Evolutionary conservation across 495 filamentous ascomycete genomes (phyloP).

Genomic region (Penicillium arizonense): DNA sequence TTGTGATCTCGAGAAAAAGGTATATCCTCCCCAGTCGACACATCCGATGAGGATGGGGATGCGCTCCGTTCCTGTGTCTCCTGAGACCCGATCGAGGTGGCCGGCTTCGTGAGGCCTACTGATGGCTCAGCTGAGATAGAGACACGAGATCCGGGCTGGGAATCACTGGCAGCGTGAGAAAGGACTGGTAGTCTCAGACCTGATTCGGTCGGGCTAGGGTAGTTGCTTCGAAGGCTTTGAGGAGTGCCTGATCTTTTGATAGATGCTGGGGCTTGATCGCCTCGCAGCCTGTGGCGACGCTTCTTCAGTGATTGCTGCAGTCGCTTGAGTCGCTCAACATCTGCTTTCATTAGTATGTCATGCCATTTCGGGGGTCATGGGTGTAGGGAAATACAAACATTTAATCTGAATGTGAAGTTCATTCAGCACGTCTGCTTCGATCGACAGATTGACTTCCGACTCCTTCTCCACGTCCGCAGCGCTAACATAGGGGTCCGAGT

Average conservation of each 20-base stretch:
- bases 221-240: background rate
- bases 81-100: background rate
- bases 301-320: constrained; percentile 4
- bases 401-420: background rate
- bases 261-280: background rate
- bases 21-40: no score
- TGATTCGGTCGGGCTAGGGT: background rate
- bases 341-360: background rate
- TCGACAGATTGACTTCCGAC: background rate
- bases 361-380: background rate
- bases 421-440: background rate
- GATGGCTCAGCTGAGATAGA: no score
- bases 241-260: background rate
- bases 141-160: no score
- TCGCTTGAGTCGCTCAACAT: constrained; percentile 1
- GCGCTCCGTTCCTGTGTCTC: no score
- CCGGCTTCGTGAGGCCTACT: no score
- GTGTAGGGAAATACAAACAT: background rate
- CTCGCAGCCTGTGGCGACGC: background rate
- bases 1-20: no score
- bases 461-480: background rate
- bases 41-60: no score
- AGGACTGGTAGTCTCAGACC: background rate
- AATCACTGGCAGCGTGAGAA: no score
- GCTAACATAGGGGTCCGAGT: background rate